phyloP scores from a whole-genome alignment of 768 basidiomycete genomes.

The Rhizopogon sp. region DNA sequence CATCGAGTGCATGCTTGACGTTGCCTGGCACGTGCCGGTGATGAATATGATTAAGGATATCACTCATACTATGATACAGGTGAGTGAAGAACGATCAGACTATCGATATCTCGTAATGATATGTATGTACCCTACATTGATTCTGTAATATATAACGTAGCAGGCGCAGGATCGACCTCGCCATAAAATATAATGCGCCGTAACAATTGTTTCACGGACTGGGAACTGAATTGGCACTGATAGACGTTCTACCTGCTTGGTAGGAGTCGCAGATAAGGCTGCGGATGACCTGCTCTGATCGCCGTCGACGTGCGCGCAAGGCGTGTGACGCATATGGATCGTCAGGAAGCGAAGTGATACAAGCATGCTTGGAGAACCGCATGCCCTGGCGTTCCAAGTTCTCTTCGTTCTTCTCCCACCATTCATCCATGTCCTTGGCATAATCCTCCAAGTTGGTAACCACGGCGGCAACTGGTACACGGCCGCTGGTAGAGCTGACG shows the following conservation, averaged over 20 bases:
- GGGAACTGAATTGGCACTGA: neutral
- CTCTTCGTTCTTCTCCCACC: slow-evolving; percentile 33
- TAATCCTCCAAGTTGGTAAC: slow-evolving; percentile 31
- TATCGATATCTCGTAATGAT: too few species aligned
- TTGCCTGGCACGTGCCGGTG: slow-evolving; percentile 7
- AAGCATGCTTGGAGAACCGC: slow-evolving; percentile 34
- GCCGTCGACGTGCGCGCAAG: neutral
- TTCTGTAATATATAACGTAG: neutral
- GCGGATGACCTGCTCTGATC: slow-evolving; percentile 18
- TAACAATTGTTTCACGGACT: neutral
- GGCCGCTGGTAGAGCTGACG: slow-evolving; percentile 26
- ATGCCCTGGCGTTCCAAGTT: slow-evolving; percentile 29
- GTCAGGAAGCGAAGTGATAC: slow-evolving; percentile 30
- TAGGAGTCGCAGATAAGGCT: neutral
- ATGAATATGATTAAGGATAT: too few species aligned
- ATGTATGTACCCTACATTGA: neutral
- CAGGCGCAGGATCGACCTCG: neutral
- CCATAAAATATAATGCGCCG: neutral
- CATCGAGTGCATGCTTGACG: neutral
- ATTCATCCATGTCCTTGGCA: slow-evolving; percentile 26
- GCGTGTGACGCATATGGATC: neutral
- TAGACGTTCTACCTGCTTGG: neutral
- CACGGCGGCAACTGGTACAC: slow-evolving; percentile 26
- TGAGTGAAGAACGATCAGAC: slow-evolving; percentile 3
- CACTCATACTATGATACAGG: too few species aligned